Base-by-base conservation (phyloP, 2,329 filamentous ascomycete species). In the Dichotomopilus funicola region DNA sequence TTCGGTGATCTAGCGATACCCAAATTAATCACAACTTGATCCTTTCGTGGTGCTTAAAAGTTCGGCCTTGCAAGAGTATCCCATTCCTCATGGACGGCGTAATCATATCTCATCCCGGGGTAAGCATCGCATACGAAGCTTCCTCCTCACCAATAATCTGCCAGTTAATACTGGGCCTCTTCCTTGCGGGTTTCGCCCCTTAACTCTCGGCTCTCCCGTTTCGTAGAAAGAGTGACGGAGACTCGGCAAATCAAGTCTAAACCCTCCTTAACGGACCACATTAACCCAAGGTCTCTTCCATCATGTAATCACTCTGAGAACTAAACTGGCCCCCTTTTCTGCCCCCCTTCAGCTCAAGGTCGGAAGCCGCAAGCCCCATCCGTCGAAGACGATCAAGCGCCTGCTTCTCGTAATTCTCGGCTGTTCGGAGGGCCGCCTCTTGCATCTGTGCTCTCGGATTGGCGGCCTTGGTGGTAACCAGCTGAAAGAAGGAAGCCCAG, bases 371-470 rank as follows among this genome's bases (percentile, higher is more conserved):
- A 57, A 95, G 81, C 62, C 87, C 90, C 66, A 96, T 85, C 47
- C 87, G 83, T 51, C 91, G 78, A 51, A 97, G 77, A 44, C 89
- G 83, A 62, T 95, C 78, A 51, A 88, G 79, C 5, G 91, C 83
- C 59, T 89, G 86, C 49, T 81, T 79, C 65, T 91, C 85, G 65
- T 94, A 94, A 34, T 80, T 78, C 53, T 80, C 79, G 2, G 90
- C 82, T 56, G 84, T 83, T 19, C 82, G 75, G 27, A 95, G 74
- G 0, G 87, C 84, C 6, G 85, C 78, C 33, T 76, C 73, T 67
- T 96, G 91, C 65, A 95, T 83, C 48, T 82, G 77, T 10, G 78
- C 75, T 38, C 92, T 82, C 2, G 83, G 73, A 56, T 92, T 81
- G 9, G 76, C 78, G 31, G 85, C 79, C 6, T 86, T 82, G 1